Base-by-base conservation (phyloP, 108 stramenopile genomes). In the Nitzschia sp. region DNA sequence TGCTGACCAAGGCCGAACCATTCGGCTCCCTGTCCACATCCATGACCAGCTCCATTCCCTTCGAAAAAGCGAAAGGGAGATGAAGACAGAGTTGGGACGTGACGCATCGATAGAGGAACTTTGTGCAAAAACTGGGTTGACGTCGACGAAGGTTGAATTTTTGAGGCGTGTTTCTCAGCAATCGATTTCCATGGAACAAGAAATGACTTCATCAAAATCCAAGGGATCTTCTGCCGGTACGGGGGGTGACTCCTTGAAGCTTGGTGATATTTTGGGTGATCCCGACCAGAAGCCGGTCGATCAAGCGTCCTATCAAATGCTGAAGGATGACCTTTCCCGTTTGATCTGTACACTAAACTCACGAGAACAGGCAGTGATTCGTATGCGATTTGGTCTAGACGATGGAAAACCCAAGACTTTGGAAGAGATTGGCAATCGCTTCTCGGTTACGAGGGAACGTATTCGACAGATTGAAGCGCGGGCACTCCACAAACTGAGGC, bases 391-490 rank as follows among this genome's bases (percentile, higher is more conserved):
- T 73, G 98, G 98, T 34, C 80, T 98, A 21, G 94, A 96, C 56
- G 97, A 97, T 57, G 96, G 95, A 6, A 82, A 78, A 23, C 66
- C 92, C 15, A 93, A 90, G 72, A 97, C 97, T 13, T 68, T 97
- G 58, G 96, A 96, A 70, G 96, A 98, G 68, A 90, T 98, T 50
- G 96, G 96, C 21, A 76, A 71, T 44, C 78, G 74, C 29, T 94
- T 96, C 59, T 80, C 80, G 15, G 85, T 97, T 15, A 96, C 96
- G 3, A 80, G 96, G 44, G 98, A 98, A 61, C 79, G 98, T 21
- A 93, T 97, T 71, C 89, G 98, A 36, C 96, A 96, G 75, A 97
- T 98, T 58, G 98, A 98, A 81, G 85, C 94, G 0, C 74, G 91
- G 70, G 98, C 98, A 25, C 69, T 98, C 68, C 89, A 94, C 79